These are phyloP conservation scores for Pseudozyma sp. DNA, from an alignment of 1,284 basidiomycete species.

Conservation along the genomic window DNA sequence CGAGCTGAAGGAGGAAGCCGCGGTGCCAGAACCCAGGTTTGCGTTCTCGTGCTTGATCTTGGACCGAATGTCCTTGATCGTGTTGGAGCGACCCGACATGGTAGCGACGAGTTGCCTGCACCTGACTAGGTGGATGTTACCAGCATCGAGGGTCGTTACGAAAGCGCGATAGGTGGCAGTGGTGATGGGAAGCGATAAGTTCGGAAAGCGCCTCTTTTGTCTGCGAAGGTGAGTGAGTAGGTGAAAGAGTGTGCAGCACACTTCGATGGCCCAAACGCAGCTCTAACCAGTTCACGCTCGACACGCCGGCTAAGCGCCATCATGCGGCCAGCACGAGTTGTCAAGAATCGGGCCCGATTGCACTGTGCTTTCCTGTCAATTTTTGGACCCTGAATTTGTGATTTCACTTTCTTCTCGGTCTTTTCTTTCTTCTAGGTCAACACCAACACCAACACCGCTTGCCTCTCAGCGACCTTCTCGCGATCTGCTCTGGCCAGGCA, in stretches of 20 bases:
- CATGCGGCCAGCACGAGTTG: too few relatives aligned
- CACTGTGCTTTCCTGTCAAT: neutral
- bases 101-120: neutral
- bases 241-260: neutral
- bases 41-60: constrained; percentile 66
- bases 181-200: neutral
- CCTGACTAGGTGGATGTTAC: neutral
- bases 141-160: neutral
- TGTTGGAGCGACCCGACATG: constrained; percentile 42
- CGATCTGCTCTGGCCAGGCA: constrained; percentile 16
- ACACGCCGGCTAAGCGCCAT: too few relatives aligned
- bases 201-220: neutral
- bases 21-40: constrained; percentile 60
- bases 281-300: neutral
- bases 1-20: constrained; percentile 35
- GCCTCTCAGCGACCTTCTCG: neutral
- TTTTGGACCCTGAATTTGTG: constrained; percentile 36
- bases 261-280: constrained; percentile 29
- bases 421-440: neutral
- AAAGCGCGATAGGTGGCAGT: too few relatives aligned
- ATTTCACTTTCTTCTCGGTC: neutral
- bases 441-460: neutral
- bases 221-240: neutral
- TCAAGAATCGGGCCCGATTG: constrained; percentile 27
- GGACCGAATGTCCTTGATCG: constrained; percentile 61